phyloP scores from a whole-genome alignment of 192 early-diverging fungal genomes.

The Podila horticola region DNA sequence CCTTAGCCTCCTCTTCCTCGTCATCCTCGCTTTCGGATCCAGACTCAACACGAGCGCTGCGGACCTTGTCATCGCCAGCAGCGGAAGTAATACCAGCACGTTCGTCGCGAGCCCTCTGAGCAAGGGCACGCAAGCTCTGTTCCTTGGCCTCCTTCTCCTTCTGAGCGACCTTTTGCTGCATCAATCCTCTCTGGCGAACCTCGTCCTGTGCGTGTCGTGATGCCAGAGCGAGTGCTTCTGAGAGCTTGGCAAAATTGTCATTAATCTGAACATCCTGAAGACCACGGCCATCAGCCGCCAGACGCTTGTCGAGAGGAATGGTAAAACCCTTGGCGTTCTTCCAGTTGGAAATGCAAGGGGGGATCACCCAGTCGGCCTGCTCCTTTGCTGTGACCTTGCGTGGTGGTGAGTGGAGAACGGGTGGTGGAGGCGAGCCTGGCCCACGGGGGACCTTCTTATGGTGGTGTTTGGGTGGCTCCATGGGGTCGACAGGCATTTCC shows the following conservation, averaged over 20 bases:
- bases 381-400: conserved; percentile 96
- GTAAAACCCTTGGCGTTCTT: conserved; percentile 99
- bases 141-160: conserved; percentile 97
- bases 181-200: conserved; percentile 89
- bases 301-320: conserved; percentile 97
- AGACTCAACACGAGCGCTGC: conserved; percentile 18
- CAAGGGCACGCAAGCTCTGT: conserved; percentile 85
- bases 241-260: conserved; percentile 96
- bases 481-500: conserved; percentile 94
- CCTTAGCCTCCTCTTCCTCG: conserved; percentile 66
- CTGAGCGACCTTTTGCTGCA: conserved; percentile 91
- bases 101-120: conserved; percentile 96
- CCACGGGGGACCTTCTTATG: conserved; percentile 90
- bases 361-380: conserved; percentile 96
- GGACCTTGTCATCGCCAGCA: conserved; percentile 15
- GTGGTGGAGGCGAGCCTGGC: conserved; percentile 93
- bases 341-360: conserved; percentile 99
- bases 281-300: conserved; percentile 97
- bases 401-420: conserved; percentile 98
- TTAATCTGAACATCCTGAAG: conserved; percentile 90
- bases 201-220: conserved; percentile 95
- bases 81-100: conserved; percentile 47
- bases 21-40: conserved; percentile 57
- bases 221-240: conserved; percentile 93
- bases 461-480: conserved; percentile 94